Evolutionary conservation across 495 filamentous ascomycete species (phyloP).

Genomic region (Ramalina intermedia): DNA sequence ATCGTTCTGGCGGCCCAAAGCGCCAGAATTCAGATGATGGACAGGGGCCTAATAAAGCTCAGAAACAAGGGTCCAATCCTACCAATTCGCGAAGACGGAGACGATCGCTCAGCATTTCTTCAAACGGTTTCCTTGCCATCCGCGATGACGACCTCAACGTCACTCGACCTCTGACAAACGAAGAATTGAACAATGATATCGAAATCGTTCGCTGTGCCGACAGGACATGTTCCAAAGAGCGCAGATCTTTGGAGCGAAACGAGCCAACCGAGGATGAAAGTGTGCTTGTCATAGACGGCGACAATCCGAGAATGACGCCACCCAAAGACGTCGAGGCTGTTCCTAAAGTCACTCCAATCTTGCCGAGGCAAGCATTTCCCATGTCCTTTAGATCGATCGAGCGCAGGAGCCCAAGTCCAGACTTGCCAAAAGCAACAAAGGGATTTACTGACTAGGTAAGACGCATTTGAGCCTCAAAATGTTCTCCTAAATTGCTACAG

Average conservation of each 20-base stretch:
- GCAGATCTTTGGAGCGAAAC: not conserved
- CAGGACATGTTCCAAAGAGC: not conserved
- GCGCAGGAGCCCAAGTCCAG: too few species aligned
- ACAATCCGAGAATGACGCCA: not conserved
- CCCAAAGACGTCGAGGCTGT: not conserved
- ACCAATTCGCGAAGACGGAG: not conserved
- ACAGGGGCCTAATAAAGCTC: too few species aligned
- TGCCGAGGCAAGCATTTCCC: not conserved
- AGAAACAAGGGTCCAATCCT: too few species aligned
- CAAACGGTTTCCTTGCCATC: not conserved
- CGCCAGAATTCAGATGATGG: not conserved
- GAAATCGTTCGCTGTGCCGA: not conserved
- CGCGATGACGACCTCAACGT: conserved; percentile 1
- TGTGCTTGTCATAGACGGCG: not conserved
- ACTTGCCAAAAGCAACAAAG: too few species aligned
- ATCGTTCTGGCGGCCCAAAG: not conserved
- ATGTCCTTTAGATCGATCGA: too few species aligned
- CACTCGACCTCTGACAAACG: not conserved
- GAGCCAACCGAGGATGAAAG: not conserved
- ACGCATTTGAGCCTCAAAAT: too few species aligned
- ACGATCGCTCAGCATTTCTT: not conserved
- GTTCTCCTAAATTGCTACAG: too few species aligned
- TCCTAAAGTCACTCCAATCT: not conserved
- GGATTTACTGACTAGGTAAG: too few species aligned
- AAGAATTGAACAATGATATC: not conserved